Conservation (phyloP, 345 rosid genomes). For the Citrus medica region DNA sequence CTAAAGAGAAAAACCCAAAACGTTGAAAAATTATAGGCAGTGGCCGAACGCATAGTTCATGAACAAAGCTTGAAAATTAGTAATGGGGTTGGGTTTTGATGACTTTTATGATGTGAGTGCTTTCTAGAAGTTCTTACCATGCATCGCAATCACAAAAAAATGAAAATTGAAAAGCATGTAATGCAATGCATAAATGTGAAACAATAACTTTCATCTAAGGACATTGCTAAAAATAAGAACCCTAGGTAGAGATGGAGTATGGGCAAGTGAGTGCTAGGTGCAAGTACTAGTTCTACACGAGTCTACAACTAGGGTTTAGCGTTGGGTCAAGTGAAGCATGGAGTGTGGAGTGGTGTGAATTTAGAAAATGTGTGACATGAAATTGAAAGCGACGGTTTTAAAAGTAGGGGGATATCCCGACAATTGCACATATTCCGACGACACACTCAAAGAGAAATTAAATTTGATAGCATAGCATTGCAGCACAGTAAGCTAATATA, state of each 20-base stretch:
- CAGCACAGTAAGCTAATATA: too few relatives aligned
- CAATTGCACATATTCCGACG: conserved; percentile 22
- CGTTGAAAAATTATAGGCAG: too few relatives aligned
- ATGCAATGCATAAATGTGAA: neutral
- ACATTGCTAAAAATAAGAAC: neutral
- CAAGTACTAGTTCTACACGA: neutral
- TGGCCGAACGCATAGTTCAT: too few relatives aligned
- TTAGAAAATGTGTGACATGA: neutral
- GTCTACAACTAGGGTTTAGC: neutral
- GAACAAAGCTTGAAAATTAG: neutral
- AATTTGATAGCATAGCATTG: too few relatives aligned
- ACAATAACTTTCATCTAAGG: neutral
- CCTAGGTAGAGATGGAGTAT: neutral
- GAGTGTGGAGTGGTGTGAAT: neutral
- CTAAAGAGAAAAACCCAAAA: neutral
- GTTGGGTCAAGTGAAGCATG: neutral
- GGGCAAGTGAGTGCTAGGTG: neutral
- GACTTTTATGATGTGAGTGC: neutral
- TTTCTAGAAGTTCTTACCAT: neutral
- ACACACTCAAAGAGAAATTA: neutral
- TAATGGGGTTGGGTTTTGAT: neutral
- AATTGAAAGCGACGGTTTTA: conserved; percentile 20
- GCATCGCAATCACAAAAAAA: neutral
- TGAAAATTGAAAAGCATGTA: neutral
- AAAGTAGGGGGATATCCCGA: conserved; percentile 31